Evolutionary conservation across 331 rosid genomes (phyloP).

Genomic region (Stylosanthes scabra): DNA sequence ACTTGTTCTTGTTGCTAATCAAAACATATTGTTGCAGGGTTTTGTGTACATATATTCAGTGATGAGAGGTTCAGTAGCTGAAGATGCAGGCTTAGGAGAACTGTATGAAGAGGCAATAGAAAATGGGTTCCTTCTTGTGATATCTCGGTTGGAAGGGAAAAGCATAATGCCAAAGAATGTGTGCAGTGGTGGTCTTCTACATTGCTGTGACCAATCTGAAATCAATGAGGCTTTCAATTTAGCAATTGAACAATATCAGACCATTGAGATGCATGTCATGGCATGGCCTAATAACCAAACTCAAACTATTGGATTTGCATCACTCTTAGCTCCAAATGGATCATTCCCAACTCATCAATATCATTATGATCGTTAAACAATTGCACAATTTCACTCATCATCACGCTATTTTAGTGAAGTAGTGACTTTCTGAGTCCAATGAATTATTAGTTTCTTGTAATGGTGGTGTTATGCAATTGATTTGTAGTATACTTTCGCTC

Average conservation of each 20-base stretch:
- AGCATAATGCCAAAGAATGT: constrained; percentile 42
- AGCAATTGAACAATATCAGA: neutral
- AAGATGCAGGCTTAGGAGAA: constrained; percentile 41
- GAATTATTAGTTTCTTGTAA: no score
- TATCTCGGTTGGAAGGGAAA: constrained; percentile 42
- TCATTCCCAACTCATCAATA: no score
- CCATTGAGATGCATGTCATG: constrained; percentile 15
- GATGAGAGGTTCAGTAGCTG: constrained; percentile 34
- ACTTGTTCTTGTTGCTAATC: no score
- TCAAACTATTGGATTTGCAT: neutral
- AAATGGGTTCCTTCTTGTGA: constrained; percentile 43
- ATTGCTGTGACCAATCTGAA: constrained; percentile 30
- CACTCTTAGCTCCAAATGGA: no score
- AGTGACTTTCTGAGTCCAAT: no score
- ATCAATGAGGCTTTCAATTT: neutral
- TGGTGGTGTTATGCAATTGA: no score
- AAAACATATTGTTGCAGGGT: constrained; percentile 14
- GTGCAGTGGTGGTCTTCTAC: constrained; percentile 36
- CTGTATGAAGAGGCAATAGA: constrained; percentile 38
- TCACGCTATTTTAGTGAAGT: no score
- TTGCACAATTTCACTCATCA: no score
- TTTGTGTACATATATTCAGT: constrained; percentile 48
- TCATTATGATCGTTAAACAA: no score
- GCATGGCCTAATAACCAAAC: constrained; percentile 24
- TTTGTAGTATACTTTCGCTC: no score